Percentiles rank a stretch among this genome's conserved stretches.
Evolutionary conservation across 257 asterid genomes (phyloP).

Genomic region (Solanum paucissectum): DNA sequence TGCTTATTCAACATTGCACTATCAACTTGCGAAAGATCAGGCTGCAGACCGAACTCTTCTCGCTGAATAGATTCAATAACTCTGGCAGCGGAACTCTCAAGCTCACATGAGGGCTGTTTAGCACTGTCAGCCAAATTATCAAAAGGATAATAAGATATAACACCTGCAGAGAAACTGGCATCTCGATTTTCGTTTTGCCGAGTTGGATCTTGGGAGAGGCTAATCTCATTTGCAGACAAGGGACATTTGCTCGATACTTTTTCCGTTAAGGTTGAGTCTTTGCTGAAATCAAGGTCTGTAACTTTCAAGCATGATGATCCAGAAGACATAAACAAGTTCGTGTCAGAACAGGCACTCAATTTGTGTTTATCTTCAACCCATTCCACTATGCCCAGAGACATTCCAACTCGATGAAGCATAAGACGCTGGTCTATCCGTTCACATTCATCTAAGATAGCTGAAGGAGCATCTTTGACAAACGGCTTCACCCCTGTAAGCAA

Average conservation of each 20-base stretch:
- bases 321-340: conserved; percentile 14
- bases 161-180: conserved; percentile 6
- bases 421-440: conserved; percentile 46
- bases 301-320: conserved; percentile 28
- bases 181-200: conserved; percentile 9
- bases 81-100: conserved; percentile 23
- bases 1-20: conserved; percentile 78
- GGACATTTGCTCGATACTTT: neutral
- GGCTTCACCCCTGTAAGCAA: conserved; percentile 67
- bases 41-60: conserved; percentile 86
- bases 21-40: conserved; percentile 42
- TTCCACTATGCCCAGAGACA: conserved; percentile 71
- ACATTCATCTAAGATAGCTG: conserved; percentile 63
- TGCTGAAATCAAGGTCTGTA: conserved; percentile 10
- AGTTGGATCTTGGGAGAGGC: conserved; percentile 12
- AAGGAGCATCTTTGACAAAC: conserved; percentile 62
- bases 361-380: conserved; percentile 70
- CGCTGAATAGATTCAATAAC: conserved; percentile 61
- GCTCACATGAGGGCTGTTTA: neutral
- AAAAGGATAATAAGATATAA: conserved; percentile 12
- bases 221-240: conserved; percentile 11
- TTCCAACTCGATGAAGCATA: conserved; percentile 87
- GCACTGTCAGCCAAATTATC: conserved; percentile 9
- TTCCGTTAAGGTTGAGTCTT: conserved; percentile 12
- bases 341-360: conserved; percentile 21